These are phyloP conservation scores for Starmerella etchellsii DNA, from an alignment of 805 yeast species.

Conservation along the genomic window DNA sequence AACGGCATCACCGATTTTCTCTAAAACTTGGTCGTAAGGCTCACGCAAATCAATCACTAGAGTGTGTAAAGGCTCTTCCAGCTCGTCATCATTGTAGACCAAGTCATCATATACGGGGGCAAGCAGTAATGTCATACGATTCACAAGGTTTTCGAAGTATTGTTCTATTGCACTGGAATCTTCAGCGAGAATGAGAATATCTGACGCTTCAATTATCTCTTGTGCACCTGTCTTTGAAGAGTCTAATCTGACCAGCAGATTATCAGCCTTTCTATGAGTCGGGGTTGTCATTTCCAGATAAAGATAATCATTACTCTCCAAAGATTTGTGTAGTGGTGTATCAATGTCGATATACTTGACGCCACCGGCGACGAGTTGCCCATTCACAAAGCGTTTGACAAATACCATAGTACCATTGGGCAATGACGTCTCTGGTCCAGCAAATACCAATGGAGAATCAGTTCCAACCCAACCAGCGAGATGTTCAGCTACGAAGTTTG, in stretches of 20 bases:
- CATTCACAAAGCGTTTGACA: conserved; percentile 11
- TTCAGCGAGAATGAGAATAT: conserved; percentile 5
- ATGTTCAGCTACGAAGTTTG: conserved; percentile 7
- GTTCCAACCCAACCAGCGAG: conserved; percentile 11
- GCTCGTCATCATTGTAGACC: neutral
- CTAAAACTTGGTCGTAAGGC: conserved; percentile 46
- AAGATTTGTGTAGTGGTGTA: too few species aligned
- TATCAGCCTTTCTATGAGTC: neutral
- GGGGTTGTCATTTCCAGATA: neutral
- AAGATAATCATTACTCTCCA: too few species aligned
- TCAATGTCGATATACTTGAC: too few species aligned
- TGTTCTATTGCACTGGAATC: conserved; percentile 11
- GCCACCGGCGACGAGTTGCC: too few species aligned
- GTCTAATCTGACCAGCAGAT: neutral
- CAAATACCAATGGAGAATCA: conserved; percentile 14
- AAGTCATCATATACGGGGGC: conserved; percentile 7
- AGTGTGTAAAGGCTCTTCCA: conserved; percentile 15
- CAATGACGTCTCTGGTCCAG: conserved; percentile 9
- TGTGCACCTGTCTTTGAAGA: neutral
- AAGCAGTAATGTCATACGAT: conserved; percentile 21
- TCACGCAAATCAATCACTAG: conserved; percentile 59
- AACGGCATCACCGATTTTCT: conserved; percentile 43
- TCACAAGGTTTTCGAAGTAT: conserved; percentile 27
- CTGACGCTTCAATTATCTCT: neutral
- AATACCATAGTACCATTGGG: conserved; percentile 14